phyloP scores from a whole-genome alignment of 768 basidiomycete species.

The Fomitopsis pulvina region DNA sequence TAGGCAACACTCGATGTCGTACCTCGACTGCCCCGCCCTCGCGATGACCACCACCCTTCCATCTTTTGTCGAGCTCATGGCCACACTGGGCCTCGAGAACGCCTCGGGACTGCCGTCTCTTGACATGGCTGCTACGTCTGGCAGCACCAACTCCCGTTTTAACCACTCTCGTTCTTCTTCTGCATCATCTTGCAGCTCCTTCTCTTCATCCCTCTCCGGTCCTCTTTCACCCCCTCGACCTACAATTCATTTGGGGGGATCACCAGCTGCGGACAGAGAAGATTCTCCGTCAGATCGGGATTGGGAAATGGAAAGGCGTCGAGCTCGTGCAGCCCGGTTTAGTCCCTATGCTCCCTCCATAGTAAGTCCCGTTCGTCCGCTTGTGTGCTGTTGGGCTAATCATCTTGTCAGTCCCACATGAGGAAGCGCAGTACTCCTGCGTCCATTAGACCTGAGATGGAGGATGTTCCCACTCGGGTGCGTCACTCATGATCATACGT shows the following conservation, averaged over 20 bases:
- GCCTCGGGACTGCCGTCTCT: constrained; percentile 24
- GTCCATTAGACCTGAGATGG: constrained; percentile 16
- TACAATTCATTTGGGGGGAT: constrained; percentile 14
- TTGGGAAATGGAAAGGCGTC: constrained; percentile 16
- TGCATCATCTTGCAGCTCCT: constrained; percentile 21
- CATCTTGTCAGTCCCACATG: constrained; percentile 18
- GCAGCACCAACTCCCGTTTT: constrained; percentile 16
- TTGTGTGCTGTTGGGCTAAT: neutral
- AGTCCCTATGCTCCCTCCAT: constrained; percentile 26
- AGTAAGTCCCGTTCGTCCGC: constrained; percentile 15
- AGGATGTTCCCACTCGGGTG: constrained; percentile 21
- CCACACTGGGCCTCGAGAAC: constrained; percentile 68
- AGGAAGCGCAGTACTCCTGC: constrained; percentile 23
- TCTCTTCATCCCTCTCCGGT: constrained; percentile 19
- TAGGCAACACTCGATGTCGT: constrained; percentile 10
- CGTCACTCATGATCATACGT: constrained; percentile 1
- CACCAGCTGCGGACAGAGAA: constrained; percentile 14
- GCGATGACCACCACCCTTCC: constrained; percentile 69
- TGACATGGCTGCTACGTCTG: constrained; percentile 11
- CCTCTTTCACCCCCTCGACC: constrained; percentile 16
- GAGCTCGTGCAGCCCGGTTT: constrained; percentile 23
- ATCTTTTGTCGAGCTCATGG: constrained; percentile 86
- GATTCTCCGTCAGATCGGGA: constrained; percentile 17
- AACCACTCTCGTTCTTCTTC: constrained; percentile 40
- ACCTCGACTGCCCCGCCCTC: constrained; percentile 17